These are phyloP conservation scores for Neopestalotiopsis sp. DNA, from an alignment of 2,329 filamentous ascomycete genomes.

Conservation along the genomic window DNA sequence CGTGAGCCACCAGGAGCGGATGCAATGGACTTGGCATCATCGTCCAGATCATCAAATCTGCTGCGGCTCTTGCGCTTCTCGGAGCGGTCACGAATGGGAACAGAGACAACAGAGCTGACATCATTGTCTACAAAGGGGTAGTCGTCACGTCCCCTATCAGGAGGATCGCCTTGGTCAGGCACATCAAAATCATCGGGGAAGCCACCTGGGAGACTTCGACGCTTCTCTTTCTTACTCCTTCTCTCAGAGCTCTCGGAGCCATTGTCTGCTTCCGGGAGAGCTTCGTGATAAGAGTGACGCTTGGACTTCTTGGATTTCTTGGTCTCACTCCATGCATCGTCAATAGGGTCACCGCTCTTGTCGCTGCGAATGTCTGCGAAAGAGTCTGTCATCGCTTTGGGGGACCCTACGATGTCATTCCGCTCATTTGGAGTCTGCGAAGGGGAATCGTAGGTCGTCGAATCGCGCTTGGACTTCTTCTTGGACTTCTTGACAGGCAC, in stretches of 20 bases:
- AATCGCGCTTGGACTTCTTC: conserved; percentile 37
- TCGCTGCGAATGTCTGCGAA: conserved; percentile 35
- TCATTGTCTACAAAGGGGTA: conserved; percentile 49
- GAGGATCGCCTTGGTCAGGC: conserved; percentile 43
- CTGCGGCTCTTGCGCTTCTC: conserved; percentile 42
- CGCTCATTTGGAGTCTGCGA: conserved; percentile 33
- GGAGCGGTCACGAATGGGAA: conserved; percentile 40
- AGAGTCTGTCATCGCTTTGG: conserved; percentile 44
- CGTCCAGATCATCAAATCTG: conserved; percentile 46
- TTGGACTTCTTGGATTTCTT: conserved; percentile 36
- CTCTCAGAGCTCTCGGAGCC: conserved; percentile 26
- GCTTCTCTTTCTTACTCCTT: conserved; percentile 46
- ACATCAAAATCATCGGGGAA: conserved; percentile 35
- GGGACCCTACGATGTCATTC: conserved; percentile 44
- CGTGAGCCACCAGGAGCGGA: conserved; percentile 44
- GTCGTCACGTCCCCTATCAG: conserved; percentile 43
- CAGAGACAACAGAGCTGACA: conserved; percentile 55
- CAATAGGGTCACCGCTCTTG: conserved; percentile 23
- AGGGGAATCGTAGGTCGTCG: conserved; percentile 34
- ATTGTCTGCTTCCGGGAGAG: conserved; percentile 26
- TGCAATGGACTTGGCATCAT: conserved; percentile 49
- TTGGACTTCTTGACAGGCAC: conserved; percentile 39
- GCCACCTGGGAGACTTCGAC: conserved; percentile 41
- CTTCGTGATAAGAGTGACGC: conserved; percentile 19
- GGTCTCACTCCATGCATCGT: conserved; percentile 43